A percentile compares a stretch with the other conserved stretches of the same genome.
Evolutionary conservation across 192 early-diverging fungal genomes (phyloP).

Genomic region (Obelidium mucronatum): DNA sequence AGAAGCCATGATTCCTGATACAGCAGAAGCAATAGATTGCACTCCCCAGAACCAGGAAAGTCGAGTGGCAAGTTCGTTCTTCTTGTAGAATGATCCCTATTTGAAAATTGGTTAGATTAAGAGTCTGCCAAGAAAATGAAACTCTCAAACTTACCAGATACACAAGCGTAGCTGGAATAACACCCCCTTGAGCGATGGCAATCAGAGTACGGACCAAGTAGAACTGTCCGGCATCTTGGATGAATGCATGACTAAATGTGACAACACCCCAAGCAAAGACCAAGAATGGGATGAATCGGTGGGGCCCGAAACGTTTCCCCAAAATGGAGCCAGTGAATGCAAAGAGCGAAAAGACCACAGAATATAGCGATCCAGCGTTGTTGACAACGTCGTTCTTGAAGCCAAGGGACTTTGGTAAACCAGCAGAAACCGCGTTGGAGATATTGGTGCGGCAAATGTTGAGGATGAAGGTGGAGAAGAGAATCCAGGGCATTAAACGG

Average conservation of each 20-base stretch:
- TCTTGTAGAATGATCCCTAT: constrained; percentile 33
- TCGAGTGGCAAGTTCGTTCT: too few relatives aligned
- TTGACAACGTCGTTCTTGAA: not conserved
- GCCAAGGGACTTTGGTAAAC: not conserved
- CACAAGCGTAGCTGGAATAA: too few relatives aligned
- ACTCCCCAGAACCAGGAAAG: too few relatives aligned
- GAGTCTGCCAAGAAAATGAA: not conserved
- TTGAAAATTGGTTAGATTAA: constrained; percentile 21
- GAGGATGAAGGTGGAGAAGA: too few relatives aligned
- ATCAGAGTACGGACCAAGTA: constrained; percentile 17
- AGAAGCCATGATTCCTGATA: constrained; percentile 58
- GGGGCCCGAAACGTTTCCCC: constrained; percentile 20
- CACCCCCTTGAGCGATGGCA: constrained; percentile 30
- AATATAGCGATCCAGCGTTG: too few relatives aligned
- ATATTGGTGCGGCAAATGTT: too few relatives aligned
- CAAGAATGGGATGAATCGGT: too few relatives aligned
- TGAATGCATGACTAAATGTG: not conserved
- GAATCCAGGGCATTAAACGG: too few relatives aligned
- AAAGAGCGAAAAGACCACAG: constrained; percentile 18
- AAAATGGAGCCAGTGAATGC: constrained; percentile 27
- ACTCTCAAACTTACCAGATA: not conserved
- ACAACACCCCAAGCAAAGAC: too few relatives aligned
- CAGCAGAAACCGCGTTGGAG: constrained; percentile 23
- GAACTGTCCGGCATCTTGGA: not conserved
- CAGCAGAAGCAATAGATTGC: constrained; percentile 51